Evolutionary conservation across 2,329 filamentous ascomycete genomes (phyloP).

Genomic region (Phaeophleospora eucalypticola): DNA sequence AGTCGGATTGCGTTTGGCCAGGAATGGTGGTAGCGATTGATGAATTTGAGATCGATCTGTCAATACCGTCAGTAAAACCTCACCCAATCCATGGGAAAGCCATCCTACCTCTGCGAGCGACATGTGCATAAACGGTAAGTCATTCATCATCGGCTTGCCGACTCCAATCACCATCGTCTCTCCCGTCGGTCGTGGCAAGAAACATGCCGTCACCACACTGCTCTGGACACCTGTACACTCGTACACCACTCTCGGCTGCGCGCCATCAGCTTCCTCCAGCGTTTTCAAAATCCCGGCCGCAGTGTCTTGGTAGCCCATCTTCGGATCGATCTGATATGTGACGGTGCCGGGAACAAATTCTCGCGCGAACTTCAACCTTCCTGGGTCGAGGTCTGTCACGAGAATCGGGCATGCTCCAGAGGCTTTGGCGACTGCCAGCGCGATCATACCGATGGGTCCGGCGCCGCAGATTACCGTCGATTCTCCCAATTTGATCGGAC

Average conservation of each 20-base stretch:
- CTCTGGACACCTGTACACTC: constrained; percentile 36
- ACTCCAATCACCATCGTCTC: constrained; percentile 36
- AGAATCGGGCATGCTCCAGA: constrained; percentile 72
- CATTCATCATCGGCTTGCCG: constrained; percentile 32
- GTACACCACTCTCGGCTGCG: constrained; percentile 28
- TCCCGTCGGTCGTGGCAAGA: constrained; percentile 25
- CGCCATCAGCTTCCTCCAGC: constrained; percentile 20
- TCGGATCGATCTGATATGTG: constrained; percentile 25
- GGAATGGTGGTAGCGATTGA: constrained; percentile 66
- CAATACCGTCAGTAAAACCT: constrained; percentile 1
- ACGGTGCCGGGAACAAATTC: constrained; percentile 50
- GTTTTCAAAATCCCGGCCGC: constrained; percentile 24
- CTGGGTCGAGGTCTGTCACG: constrained; percentile 76
- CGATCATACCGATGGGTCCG: constrained; percentile 61
- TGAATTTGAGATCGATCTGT: constrained; percentile 61
- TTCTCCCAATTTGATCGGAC: constrained; percentile 28
- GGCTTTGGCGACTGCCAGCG: constrained; percentile 53
- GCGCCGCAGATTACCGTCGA: constrained; percentile 56
- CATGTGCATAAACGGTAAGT: constrained; percentile 37
- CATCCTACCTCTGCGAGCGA: constrained; percentile 25
- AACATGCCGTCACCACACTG: constrained; percentile 30
- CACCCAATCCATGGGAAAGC: background rate
- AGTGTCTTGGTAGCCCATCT: constrained; percentile 22
- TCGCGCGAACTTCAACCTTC: constrained; percentile 73
- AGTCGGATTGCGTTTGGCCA: constrained; percentile 64